Conservation (phyloP, 768 basidiomycete genomes). For the Leccinum pellstonianum region DNA sequence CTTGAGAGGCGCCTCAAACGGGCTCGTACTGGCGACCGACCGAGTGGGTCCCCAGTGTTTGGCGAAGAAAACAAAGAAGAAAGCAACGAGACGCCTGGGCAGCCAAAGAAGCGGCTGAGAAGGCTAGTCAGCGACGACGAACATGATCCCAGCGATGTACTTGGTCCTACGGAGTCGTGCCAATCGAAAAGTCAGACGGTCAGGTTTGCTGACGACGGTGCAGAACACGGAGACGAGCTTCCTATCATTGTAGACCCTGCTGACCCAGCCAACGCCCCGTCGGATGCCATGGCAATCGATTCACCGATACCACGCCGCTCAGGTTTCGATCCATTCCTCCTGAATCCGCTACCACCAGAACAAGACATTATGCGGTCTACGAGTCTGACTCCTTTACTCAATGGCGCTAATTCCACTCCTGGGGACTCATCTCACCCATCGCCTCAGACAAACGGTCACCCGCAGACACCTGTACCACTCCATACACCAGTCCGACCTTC, state of each 20-base stretch:
- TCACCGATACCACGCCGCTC: constrained; percentile 29
- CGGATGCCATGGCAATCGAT: constrained; percentile 41
- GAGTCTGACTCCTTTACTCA: constrained; percentile 27
- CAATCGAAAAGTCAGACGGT: constrained; percentile 41
- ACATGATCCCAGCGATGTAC: constrained; percentile 48
- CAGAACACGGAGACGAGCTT: constrained; percentile 15
- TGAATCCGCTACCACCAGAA: constrained; percentile 49
- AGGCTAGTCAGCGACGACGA: constrained; percentile 44
- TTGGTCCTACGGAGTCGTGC: constrained; percentile 26
- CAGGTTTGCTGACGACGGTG: constrained; percentile 47
- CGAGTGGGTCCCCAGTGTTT: constrained; percentile 45
- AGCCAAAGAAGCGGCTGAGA: constrained; percentile 55
- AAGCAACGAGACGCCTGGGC: constrained; percentile 34
- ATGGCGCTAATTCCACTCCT: constrained; percentile 18
- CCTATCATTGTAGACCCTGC: constrained; percentile 13
- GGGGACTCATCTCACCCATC: constrained; percentile 1
- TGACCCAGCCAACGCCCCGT: background rate
- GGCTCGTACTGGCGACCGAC: constrained; percentile 57
- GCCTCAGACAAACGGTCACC: constrained; percentile 13
- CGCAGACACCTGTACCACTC: constrained; percentile 10
- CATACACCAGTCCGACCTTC: background rate
- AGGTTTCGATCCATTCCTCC: constrained; percentile 51
- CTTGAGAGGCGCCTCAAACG: constrained; percentile 76
- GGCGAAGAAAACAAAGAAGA: constrained; percentile 48
- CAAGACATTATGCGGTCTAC: constrained; percentile 23